phyloP scores from a whole-genome alignment of 169 alveolate species.

The Amoebophrya sp. region DNA sequence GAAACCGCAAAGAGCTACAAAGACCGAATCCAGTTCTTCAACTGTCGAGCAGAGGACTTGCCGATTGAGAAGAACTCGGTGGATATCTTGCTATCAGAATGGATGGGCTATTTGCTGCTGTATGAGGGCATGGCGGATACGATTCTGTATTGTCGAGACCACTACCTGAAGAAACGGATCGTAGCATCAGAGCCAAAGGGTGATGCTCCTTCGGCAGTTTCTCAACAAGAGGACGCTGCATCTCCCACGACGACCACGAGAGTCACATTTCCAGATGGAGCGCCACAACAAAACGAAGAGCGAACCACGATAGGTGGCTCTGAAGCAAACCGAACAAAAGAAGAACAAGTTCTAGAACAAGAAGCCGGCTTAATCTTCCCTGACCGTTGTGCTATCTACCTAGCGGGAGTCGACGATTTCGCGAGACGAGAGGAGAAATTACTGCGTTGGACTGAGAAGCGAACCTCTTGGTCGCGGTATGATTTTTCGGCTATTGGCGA shows the following conservation, averaged over 20 bases:
- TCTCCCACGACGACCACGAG: too few relatives aligned
- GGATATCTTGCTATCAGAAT: conserved; percentile 91
- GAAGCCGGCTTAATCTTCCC: conserved; percentile 89
- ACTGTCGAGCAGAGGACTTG: conserved; percentile 87
- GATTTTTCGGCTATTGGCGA: neutral
- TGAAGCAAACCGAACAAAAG: too few relatives aligned
- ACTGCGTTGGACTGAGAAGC: too few relatives aligned
- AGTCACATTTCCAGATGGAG: too few relatives aligned
- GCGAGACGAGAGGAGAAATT: neutral
- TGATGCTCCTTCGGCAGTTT: too few relatives aligned
- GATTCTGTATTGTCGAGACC: conserved; percentile 88
- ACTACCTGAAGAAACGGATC: conserved; percentile 72
- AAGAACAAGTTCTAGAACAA: too few relatives aligned
- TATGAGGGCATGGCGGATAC: conserved; percentile 90
- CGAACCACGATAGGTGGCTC: too few relatives aligned
- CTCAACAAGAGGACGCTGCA: too few relatives aligned
- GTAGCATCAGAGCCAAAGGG: too few relatives aligned
- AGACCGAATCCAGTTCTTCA: conserved; percentile 79
- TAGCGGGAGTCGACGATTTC: conserved; percentile 85
- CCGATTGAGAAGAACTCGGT: conserved; percentile 78
- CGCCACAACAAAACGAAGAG: too few relatives aligned
- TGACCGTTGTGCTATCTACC: conserved; percentile 78
- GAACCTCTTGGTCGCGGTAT: too few relatives aligned
- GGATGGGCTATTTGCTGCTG: conserved; percentile 93
- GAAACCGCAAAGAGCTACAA: conserved; percentile 29